These are phyloP conservation scores for Umbelopsis sp. DNA, from an alignment of 192 early-diverging fungal genomes.

Conservation along the genomic window DNA sequence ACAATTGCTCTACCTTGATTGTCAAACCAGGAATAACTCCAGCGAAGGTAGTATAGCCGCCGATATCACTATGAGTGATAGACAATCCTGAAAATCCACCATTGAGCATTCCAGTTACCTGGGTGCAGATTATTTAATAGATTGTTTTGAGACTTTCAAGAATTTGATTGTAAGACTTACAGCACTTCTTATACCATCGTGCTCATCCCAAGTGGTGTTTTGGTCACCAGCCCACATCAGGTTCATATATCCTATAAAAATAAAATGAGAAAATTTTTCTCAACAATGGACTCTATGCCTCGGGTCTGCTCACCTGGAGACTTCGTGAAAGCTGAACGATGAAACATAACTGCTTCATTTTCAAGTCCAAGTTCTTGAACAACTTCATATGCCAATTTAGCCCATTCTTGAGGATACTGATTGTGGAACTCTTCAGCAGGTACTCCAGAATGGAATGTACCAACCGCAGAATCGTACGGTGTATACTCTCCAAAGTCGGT, in stretches of 20 bases:
- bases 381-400: constrained; percentile 32
- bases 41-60: constrained; percentile 34
- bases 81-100: constrained; percentile 41
- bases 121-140: too few relatives aligned
- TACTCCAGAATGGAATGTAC: constrained; percentile 22
- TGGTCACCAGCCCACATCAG: constrained; percentile 46
- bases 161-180: constrained; percentile 19
- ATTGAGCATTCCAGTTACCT: constrained; percentile 41
- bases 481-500: constrained; percentile 42
- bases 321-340: constrained; percentile 34
- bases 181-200: constrained; percentile 45
- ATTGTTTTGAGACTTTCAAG: background rate
- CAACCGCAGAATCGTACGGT: constrained; percentile 20
- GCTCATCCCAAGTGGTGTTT: constrained; percentile 42
- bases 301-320: constrained; percentile 23
- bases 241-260: constrained; percentile 20
- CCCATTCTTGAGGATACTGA: constrained; percentile 40
- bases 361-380: constrained; percentile 27
- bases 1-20: constrained; percentile 4
- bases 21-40: constrained; percentile 28
- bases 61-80: constrained; percentile 41
- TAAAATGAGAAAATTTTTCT: background rate
- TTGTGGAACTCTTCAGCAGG: constrained; percentile 36
- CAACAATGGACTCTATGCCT: background rate
- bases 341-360: constrained; percentile 33